Evolutionary conservation across 2,329 filamentous ascomycete species (phyloP).

Genomic region (Ophiostoma australiae): DNA sequence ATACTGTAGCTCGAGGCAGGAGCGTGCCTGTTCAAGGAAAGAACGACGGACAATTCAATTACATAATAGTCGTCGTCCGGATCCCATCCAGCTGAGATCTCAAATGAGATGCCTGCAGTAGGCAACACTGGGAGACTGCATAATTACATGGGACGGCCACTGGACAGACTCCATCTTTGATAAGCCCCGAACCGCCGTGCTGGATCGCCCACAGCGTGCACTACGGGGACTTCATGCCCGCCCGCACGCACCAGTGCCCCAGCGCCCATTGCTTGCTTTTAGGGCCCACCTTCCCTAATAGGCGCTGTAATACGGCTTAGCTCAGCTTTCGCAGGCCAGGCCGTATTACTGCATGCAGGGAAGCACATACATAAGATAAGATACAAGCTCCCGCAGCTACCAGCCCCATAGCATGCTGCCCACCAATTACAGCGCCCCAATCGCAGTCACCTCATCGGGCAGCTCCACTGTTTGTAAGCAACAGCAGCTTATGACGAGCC

Average conservation of each 20-base stretch:
- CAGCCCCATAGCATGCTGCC: background rate
- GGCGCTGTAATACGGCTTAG: background rate
- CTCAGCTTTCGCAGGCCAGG: background rate
- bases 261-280: background rate
- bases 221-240: conserved; percentile 10
- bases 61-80: background rate
- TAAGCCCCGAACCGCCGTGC: conserved; percentile 4
- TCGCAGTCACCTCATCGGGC: background rate
- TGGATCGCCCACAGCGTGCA: conserved; percentile 8
- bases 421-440: background rate
- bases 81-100: background rate
- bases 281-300: background rate
- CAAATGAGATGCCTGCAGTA: background rate
- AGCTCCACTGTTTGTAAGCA: conserved; percentile 10
- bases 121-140: background rate
- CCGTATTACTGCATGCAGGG: too few species aligned
- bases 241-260: background rate
- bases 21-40: background rate
- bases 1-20: background rate
- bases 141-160: background rate
- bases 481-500: background rate
- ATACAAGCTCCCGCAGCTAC: conserved; percentile 1
- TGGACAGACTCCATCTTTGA: background rate
- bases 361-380: background rate
- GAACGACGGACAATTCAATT: background rate